phyloP scores from a whole-genome alignment of 2,329 filamentous ascomycete genomes.

The Fusarium sp. region DNA sequence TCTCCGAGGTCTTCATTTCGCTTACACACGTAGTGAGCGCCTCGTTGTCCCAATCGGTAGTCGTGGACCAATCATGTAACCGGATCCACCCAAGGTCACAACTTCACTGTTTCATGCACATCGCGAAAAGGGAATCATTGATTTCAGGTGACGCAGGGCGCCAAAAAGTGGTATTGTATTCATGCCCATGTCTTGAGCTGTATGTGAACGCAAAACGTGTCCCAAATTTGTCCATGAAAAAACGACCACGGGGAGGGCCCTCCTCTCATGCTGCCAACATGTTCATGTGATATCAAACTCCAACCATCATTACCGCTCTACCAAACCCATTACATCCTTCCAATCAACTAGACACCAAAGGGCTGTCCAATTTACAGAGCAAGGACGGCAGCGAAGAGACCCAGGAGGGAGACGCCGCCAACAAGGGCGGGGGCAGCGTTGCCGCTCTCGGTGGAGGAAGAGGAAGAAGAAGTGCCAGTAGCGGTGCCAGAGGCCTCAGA shows the following conservation, averaged over 20 bases:
- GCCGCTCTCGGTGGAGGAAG: constrained; percentile 44
- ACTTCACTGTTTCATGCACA: constrained; percentile 10
- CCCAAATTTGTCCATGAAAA: constrained; percentile 44
- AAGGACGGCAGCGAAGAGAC: constrained; percentile 58
- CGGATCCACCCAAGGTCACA: background rate
- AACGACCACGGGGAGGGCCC: constrained; percentile 25
- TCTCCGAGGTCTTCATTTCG: constrained; percentile 21
- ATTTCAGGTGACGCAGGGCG: constrained; percentile 25
- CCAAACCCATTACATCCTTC: constrained; percentile 38
- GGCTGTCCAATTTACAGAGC: constrained; percentile 54
- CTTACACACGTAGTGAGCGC: constrained; percentile 12
- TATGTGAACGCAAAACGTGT: constrained; percentile 41
- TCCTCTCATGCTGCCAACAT: constrained; percentile 35
- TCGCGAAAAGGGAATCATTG: background rate
- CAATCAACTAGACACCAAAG: background rate
- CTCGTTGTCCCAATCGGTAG: constrained; percentile 27
- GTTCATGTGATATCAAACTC: constrained; percentile 36
- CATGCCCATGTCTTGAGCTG: constrained; percentile 34
- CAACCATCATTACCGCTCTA: constrained; percentile 40
- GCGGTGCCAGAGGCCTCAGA: constrained; percentile 34
- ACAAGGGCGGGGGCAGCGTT: constrained; percentile 50
- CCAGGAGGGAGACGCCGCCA: constrained; percentile 56
- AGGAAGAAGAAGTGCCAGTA: constrained; percentile 36
- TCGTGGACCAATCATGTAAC: constrained; percentile 18
- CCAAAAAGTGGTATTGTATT: constrained; percentile 43